Percentiles rank a stretch among this genome's conserved stretches.
phyloP scores from a whole-genome alignment of 768 basidiomycete genomes.

The Hericium coralloides region DNA sequence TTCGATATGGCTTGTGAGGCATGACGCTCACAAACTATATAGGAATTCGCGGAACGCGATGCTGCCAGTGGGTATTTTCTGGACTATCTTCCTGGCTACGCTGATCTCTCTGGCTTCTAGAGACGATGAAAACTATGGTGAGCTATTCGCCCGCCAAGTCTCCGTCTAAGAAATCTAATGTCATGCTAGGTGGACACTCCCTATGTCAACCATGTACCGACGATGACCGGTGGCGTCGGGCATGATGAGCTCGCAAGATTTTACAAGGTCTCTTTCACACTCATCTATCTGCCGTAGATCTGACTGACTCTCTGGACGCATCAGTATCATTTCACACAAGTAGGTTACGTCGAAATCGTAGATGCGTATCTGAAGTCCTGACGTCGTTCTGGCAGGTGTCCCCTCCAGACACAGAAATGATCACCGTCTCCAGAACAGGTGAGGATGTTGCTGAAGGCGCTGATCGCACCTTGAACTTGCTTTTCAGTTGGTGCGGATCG shows the following conservation, averaged over 20 bases:
- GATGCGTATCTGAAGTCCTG: not conserved
- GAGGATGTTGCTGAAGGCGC: not conserved
- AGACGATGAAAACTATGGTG: conserved; percentile 37
- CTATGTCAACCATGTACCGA: conserved; percentile 34
- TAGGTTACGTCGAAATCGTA: conserved; percentile 10
- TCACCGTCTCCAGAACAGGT: conserved; percentile 34
- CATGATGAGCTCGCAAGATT: conserved; percentile 33
- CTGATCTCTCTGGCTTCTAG: conserved; percentile 14
- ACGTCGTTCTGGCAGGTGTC: conserved; percentile 22
- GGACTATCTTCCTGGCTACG: not conserved
- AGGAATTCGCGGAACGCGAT: conserved; percentile 33
- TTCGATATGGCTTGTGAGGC: not conserved
- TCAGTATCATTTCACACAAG: conserved; percentile 31
- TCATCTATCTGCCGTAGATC: not conserved
- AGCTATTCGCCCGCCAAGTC: not conserved
- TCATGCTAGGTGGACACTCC: conserved; percentile 28
- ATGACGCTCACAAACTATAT: not conserved
- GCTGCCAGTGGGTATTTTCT: conserved; percentile 25
- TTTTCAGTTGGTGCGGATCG: conserved; percentile 31
- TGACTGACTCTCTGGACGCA: not conserved
- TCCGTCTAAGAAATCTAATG: no score
- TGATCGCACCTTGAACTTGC: no score
- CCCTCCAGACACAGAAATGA: conserved; percentile 31
- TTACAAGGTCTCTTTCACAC: conserved; percentile 27
- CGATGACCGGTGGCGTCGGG: conserved; percentile 39